phyloP scores from a whole-genome alignment of 352 stramenopile species.

The Globisporangium acanthophoron region DNA sequence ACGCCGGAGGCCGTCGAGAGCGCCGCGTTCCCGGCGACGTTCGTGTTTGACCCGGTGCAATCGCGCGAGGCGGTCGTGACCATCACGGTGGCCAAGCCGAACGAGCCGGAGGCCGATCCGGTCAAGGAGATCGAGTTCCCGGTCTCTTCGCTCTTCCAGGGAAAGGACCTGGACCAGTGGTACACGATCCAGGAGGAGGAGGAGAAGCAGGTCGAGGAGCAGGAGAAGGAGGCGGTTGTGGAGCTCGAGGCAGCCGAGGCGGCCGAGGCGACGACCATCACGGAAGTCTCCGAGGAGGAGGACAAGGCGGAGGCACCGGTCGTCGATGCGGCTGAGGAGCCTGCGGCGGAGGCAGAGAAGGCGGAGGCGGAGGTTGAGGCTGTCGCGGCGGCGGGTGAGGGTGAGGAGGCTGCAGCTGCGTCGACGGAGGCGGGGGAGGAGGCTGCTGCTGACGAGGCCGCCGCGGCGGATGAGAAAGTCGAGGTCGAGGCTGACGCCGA shows the following conservation, averaged over 20 bases:
- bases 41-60: conserved; percentile 81
- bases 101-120: conserved; percentile 47
- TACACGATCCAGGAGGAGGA: conserved; percentile 38
- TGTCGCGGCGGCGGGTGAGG: not conserved
- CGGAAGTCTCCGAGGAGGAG: conserved; percentile 15
- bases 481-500: conserved; percentile 8
- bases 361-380: conserved; percentile 2
- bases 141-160: conserved; percentile 69
- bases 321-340: conserved; percentile 2
- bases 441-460: conserved; percentile 7
- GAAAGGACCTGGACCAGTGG: conserved; percentile 56
- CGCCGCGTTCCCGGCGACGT: conserved; percentile 47
- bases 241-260: conserved; percentile 16
- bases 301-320: conserved; percentile 5
- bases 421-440: conserved; percentile 16
- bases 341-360: conserved; percentile 3
- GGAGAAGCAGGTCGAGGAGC: conserved; percentile 9
- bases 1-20: conserved; percentile 12
- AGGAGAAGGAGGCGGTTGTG: conserved; percentile 9
- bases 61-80: conserved; percentile 75
- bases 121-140: conserved; percentile 80
- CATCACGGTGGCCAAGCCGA: conserved; percentile 41
- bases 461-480: conserved; percentile 13
- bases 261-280: conserved; percentile 14
- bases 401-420: conserved; percentile 3